phyloP scores from a whole-genome alignment of 768 basidiomycete genomes.

The Leccinum imitatum region DNA sequence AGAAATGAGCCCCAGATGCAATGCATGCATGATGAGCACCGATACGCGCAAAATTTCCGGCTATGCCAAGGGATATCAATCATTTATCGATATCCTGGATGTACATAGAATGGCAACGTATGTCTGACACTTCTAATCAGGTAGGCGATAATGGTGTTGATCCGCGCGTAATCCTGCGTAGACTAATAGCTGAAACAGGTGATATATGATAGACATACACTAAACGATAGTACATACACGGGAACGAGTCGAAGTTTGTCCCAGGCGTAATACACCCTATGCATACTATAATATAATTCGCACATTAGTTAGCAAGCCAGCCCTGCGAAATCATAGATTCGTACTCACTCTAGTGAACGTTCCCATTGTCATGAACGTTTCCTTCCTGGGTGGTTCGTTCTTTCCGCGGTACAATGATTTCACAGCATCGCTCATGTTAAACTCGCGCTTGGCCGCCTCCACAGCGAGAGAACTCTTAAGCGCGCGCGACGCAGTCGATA shows the following conservation, averaged over 20 bases:
- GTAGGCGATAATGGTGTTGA: not conserved
- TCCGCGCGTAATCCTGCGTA: not conserved
- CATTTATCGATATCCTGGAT: no score
- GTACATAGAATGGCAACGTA: no score
- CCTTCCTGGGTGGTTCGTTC: conserved; percentile 62
- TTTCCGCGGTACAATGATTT: conserved; percentile 68
- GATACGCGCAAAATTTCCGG: no score
- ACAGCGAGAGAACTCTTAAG: conserved; percentile 70
- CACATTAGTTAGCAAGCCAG: conserved; percentile 1
- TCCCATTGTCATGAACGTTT: conserved; percentile 89
- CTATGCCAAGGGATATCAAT: no score
- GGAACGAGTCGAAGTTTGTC: not conserved
- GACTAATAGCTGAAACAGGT: not conserved
- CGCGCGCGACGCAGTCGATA: conserved; percentile 59
- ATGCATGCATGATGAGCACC: no score
- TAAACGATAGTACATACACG: conserved; percentile 11
- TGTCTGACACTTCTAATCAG: no score
- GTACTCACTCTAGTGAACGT: conserved; percentile 85
- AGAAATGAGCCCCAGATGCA: no score
- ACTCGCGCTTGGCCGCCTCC: conserved; percentile 83
- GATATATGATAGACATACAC: conserved; percentile 13
- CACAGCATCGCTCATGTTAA: conserved; percentile 82
- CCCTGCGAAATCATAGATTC: not conserved
- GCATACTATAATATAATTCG: conserved; percentile 25
- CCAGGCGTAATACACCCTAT: not conserved